Conservation (phyloP, 257 asterid genomes). For the Vinca minor region DNA sequence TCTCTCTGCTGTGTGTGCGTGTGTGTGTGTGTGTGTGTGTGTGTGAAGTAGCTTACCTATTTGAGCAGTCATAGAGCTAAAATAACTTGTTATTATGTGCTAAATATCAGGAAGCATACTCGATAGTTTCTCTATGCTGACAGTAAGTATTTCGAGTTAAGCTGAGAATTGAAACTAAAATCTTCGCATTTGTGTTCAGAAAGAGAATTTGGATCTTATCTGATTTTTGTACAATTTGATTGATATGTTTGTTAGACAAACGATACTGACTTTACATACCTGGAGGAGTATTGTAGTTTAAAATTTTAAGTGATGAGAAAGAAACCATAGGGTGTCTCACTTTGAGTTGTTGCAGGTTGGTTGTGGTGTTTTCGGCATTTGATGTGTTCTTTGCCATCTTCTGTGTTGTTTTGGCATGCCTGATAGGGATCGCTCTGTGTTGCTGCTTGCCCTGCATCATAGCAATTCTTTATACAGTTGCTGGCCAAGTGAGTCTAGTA, state of each 20-base stretch:
- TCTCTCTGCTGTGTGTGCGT: no score
- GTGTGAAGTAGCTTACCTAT: neutral
- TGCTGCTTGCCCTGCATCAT: slow-evolving; percentile 99
- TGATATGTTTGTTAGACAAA: neutral
- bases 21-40: no score
- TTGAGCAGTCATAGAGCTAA: neutral
- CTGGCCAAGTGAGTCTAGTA: slow-evolving; percentile 68
- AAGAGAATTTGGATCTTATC: neutral
- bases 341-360: slow-evolving; percentile 66
- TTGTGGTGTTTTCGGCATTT: slow-evolving; percentile 89
- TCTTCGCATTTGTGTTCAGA: neutral
- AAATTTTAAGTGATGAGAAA: slow-evolving; percentile 3
- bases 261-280: neutral
- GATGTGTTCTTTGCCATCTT: slow-evolving; percentile 96
- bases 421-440: slow-evolving; percentile 89
- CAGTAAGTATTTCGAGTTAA: neutral
- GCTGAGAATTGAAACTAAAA: neutral
- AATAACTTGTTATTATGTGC: neutral
- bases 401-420: slow-evolving; percentile 89
- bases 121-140: neutral
- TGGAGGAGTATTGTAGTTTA: neutral
- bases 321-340: slow-evolving; percentile 21
- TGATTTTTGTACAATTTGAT: neutral
- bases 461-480: slow-evolving; percentile 91
- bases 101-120: neutral